Evolutionary conservation across 805 yeast species (phyloP).

Genomic region (Nematodospora valgi): DNA sequence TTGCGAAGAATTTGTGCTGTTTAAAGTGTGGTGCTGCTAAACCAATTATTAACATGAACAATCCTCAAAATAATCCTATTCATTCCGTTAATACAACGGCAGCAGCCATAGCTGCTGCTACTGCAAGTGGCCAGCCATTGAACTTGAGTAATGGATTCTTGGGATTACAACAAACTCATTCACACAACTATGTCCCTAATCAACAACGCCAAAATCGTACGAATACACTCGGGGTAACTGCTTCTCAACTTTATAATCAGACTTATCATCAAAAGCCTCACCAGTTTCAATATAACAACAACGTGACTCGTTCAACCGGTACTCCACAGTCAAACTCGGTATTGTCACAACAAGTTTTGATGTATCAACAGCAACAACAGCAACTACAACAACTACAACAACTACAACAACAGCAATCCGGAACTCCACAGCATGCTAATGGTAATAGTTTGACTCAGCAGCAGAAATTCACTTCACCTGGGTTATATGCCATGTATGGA

Average conservation of each 20-base stretch:
- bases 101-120: slow-evolving; percentile 46
- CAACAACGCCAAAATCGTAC: slow-evolving; percentile 15
- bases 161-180: slow-evolving; percentile 33
- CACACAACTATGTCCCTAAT: slow-evolving; percentile 7
- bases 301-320: slow-evolving; percentile 5
- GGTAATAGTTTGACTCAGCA: too few relatives aligned
- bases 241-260: slow-evolving; percentile 3
- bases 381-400: slow-evolving; percentile 5
- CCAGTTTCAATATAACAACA: not conserved
- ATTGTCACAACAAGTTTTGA: slow-evolving; percentile 6
- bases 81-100: slow-evolving; percentile 41
- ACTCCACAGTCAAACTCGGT: slow-evolving; percentile 8
- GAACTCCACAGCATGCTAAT: slow-evolving; percentile 15
- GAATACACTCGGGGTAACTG: slow-evolving; percentile 10
- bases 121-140: slow-evolving; percentile 46
- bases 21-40: slow-evolving; percentile 82
- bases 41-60: slow-evolving; percentile 21
- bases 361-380: slow-evolving; percentile 7
- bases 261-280: slow-evolving; percentile 5
- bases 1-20: slow-evolving; percentile 86
- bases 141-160: slow-evolving; percentile 29
- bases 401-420: slow-evolving; percentile 12
- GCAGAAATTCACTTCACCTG: slow-evolving; percentile 19
- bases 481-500: slow-evolving; percentile 16
- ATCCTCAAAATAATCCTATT: slow-evolving; percentile 14